Evolutionary conservation across 257 asterid genomes (phyloP).

Genomic region (Solanum raphanifolium): DNA sequence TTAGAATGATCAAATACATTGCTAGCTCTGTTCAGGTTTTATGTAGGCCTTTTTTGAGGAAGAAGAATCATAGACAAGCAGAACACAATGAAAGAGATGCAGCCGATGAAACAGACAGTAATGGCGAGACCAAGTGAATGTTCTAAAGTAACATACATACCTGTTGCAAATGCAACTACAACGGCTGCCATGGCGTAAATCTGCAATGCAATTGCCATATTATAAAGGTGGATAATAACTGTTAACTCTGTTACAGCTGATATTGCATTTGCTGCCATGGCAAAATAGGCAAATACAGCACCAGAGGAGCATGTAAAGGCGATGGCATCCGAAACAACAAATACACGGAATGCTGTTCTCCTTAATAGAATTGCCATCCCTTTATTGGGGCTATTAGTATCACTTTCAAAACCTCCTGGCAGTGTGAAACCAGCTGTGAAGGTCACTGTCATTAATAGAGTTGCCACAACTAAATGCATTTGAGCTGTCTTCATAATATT

Average conservation of each 20-base stretch:
- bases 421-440: not conserved
- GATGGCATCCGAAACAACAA: not conserved
- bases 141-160: not conserved
- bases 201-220: not conserved
- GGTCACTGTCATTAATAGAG: not conserved
- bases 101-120: too few relatives aligned
- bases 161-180: not conserved
- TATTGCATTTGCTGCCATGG: not conserved
- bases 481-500: not conserved
- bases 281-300: not conserved
- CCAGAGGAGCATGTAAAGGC: not conserved
- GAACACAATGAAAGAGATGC: not conserved
- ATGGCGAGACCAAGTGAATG: not conserved
- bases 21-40: not conserved
- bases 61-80: not conserved
- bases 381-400: not conserved
- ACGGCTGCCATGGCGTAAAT: not conserved
- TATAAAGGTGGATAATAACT: not conserved
- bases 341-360: not conserved
- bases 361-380: not conserved
- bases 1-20: too few relatives aligned
- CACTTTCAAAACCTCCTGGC: conserved; percentile 2
- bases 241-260: not conserved
- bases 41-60: not conserved
- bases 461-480: not conserved